Base-by-base conservation (phyloP, 345 rosid species). In the Populus ilicifolia region DNA sequence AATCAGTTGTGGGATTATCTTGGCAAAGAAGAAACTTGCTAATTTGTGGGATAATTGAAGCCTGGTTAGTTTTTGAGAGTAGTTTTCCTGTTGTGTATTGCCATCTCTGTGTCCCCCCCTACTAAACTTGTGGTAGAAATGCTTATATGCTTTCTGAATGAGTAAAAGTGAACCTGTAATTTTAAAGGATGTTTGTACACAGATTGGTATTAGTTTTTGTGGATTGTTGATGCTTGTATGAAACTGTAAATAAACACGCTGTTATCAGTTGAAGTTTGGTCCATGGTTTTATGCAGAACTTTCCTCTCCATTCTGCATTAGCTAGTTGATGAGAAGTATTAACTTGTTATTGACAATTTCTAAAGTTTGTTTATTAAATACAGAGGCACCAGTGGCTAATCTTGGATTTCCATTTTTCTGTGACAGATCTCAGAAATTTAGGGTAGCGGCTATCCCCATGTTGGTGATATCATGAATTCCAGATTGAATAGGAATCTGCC, bases 391-490 rank as follows among this genome's bases (percentile, higher is more conserved):
- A 35, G n/a, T 20, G 63, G 36, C 71, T 61, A 48, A 74, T 10
- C 33, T 62, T 75, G 29, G 23, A 16, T 2, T 17, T 74, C 8
- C 23, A 29, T 5, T 80, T 43, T 66, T 14, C 11, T 35, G 61
- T 72, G 80, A 70, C 79, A 80, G 85, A 30, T 80, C 46, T n/a
- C 76, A 59, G 84, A 56, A 66, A 50, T 73, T 56, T 81, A 80
- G 86, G 35, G 79, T 84, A 79, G 82, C 43, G 83, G 48, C 74
- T 80, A 73, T 85, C 70, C 16, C n/a, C 68, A 72, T 64, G 77
- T 68, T 61, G 75, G 80, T 64, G 78, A 75, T 72, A 27, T 77
- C 75, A 78, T 67, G 79, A 56, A 75, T 33, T 36, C 56, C 64
- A 65, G 74, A 66, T 76, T 52, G 39, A 10, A 23, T 1, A 35